Conservation (phyloP, 805 yeast genomes). For the Zygotorulaspora danielsina region DNA sequence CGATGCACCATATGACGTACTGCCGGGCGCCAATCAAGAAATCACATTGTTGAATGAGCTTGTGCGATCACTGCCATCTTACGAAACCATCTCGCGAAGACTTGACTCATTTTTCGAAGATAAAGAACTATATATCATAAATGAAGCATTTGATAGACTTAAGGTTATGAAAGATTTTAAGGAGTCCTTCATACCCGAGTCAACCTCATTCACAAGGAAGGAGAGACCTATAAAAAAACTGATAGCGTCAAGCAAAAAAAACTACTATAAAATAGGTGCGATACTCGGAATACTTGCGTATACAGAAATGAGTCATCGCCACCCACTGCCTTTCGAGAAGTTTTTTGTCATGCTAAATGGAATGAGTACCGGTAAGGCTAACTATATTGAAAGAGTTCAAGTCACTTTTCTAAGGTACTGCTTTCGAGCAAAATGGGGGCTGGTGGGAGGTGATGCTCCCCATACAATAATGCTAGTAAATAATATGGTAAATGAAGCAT, state of each 20-base stretch:
- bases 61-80: constrained; percentile 21
- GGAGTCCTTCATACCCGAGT: constrained; percentile 12
- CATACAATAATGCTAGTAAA: constrained; percentile 17
- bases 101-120: constrained; percentile 19
- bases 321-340: constrained; percentile 21
- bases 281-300: constrained; percentile 24
- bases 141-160: constrained; percentile 16
- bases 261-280: constrained; percentile 30
- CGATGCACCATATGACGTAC: constrained; percentile 10
- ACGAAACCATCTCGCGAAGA: constrained; percentile 13
- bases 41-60: constrained; percentile 11
- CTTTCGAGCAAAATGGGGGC: constrained; percentile 11
- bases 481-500: constrained; percentile 17
- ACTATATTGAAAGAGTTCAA: constrained; percentile 31
- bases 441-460: constrained; percentile 27
- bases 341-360: constrained; percentile 29
- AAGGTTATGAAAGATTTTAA: constrained; percentile 25
- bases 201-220: constrained; percentile 3
- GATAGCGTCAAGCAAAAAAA: constrained; percentile 18
- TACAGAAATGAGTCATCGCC: constrained; percentile 12
- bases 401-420: constrained; percentile 22
- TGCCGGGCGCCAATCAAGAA: constrained; percentile 9
- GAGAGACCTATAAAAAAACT: constrained; percentile 9
- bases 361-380: constrained; percentile 25
- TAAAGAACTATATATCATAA: constrained; percentile 14